These are phyloP conservation scores for Echinosophora koreensis DNA, from an alignment of 306 rosid genomes.

Conservation along the genomic window DNA sequence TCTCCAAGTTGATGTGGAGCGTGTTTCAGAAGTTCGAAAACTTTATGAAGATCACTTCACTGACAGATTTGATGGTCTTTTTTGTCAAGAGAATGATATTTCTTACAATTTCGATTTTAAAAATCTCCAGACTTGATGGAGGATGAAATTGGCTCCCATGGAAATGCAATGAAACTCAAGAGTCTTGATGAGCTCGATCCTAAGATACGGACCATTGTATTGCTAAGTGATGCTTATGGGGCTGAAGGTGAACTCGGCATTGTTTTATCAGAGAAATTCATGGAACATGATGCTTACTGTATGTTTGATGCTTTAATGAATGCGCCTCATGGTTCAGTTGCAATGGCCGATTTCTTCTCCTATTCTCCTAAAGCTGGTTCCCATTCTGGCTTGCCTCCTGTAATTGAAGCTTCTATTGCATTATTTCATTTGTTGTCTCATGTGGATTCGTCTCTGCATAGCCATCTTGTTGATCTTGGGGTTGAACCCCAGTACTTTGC, in stretches of 20 bases:
- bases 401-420: constrained; percentile 92
- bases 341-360: constrained; percentile 93
- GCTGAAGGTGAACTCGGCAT: constrained; percentile 98
- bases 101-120: constrained; percentile 76
- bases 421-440: constrained; percentile 78
- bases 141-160: constrained; percentile 57
- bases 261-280: constrained; percentile 89
- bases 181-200: constrained; percentile 88
- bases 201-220: constrained; percentile 73
- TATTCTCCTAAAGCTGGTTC: constrained; percentile 73
- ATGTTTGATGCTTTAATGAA: constrained; percentile 95
- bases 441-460: constrained; percentile 85
- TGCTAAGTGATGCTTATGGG: constrained; percentile 92
- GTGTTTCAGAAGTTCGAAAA: constrained; percentile 77
- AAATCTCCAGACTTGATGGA: constrained; percentile 66
- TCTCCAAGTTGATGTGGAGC: constrained; percentile 89
- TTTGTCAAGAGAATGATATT: constrained; percentile 76
- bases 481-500: constrained; percentile 99
- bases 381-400: constrained; percentile 83
- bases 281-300: constrained; percentile 94
- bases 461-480: constrained; percentile 93
- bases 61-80: constrained; percentile 89
- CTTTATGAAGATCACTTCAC: constrained; percentile 87
- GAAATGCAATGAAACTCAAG: constrained; percentile 56
- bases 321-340: constrained; percentile 78